Evolutionary conservation across 2,329 filamentous ascomycete genomes (phyloP).

Genomic region (Cladosporium oxysporum): DNA sequence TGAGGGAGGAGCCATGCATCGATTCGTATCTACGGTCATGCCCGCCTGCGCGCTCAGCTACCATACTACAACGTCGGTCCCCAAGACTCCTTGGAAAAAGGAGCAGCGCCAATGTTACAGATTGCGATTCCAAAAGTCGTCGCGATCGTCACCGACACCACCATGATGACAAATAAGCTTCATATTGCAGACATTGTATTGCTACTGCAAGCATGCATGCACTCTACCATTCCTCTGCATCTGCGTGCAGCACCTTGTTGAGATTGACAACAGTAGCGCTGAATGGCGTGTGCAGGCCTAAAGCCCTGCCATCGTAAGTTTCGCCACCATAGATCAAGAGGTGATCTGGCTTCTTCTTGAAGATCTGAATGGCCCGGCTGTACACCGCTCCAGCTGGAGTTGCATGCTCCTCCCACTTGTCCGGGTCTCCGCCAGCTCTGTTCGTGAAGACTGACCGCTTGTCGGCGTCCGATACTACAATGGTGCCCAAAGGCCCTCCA

Average conservation of each 20-base stretch:
- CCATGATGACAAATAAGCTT: background rate
- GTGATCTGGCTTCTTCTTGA: constrained; percentile 20
- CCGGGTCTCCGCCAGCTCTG: constrained; percentile 16
- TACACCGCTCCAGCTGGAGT: constrained; percentile 21
- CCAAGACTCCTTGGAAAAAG: background rate
- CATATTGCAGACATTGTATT: background rate
- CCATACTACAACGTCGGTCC: background rate
- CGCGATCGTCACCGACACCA: background rate
- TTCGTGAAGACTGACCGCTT: constrained; percentile 20
- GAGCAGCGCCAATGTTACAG: background rate
- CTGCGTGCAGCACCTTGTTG: constrained; percentile 9
- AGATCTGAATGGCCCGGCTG: constrained; percentile 21
- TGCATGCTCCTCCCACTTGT: constrained; percentile 21
- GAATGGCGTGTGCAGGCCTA: constrained; percentile 18
- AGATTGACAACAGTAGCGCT: constrained; percentile 19
- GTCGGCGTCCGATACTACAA: constrained; percentile 43
- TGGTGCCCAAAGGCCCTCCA: constrained; percentile 50
- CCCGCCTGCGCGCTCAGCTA: background rate
- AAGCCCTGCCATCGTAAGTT: constrained; percentile 14
- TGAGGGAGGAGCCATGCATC: background rate
- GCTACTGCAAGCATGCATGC: background rate
- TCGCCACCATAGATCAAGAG: constrained; percentile 19
- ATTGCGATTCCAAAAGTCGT: background rate
- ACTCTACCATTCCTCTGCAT: constrained; percentile 7
- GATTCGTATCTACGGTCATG: background rate